Evolutionary conservation across 2,329 filamentous ascomycete species (phyloP).

Genomic region (Ophiosphaerella narmari): DNA sequence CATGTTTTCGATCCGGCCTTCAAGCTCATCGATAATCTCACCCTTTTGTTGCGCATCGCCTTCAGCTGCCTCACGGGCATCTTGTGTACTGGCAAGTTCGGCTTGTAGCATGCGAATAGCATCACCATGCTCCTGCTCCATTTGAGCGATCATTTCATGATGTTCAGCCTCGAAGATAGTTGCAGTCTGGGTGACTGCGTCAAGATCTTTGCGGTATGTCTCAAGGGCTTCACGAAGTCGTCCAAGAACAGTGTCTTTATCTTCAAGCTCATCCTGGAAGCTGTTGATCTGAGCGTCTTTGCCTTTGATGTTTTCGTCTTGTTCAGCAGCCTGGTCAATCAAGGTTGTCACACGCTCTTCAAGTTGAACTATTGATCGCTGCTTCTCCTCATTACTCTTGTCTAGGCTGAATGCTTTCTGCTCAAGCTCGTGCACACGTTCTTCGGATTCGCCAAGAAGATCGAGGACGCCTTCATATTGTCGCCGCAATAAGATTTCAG

Average conservation of each 20-base stretch:
- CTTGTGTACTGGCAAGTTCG: conserved; percentile 44
- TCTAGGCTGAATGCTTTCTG: conserved; percentile 44
- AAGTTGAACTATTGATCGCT: conserved; percentile 45
- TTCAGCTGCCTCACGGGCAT: conserved; percentile 46
- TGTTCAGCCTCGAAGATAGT: conserved; percentile 48
- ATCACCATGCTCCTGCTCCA: conserved; percentile 47
- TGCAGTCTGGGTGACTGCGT: conserved; percentile 44
- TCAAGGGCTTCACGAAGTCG: conserved; percentile 47
- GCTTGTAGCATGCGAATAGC: conserved; percentile 44
- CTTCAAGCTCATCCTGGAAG: conserved; percentile 33
- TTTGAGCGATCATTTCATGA: conserved; percentile 38
- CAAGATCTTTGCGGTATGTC: conserved; percentile 47
- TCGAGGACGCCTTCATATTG: conserved; percentile 39
- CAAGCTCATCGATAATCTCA: conserved; percentile 46
- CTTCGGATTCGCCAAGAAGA: conserved; percentile 35
- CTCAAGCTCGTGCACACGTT: conserved; percentile 45
- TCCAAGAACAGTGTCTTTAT: conserved; percentile 43
- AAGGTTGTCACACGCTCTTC: conserved; percentile 36
- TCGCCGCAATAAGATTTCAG: conserved; percentile 43
- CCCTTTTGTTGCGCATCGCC: conserved; percentile 46
- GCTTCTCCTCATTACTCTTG: conserved; percentile 43
- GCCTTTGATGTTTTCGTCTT: conserved; percentile 41
- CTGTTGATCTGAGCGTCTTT: conserved; percentile 34
- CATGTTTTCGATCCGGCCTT: conserved; percentile 43
- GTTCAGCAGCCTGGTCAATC: conserved; percentile 35